Conservation (phyloP, 2,329 filamentous ascomycete genomes). For the Clarireedia hainanense region DNA sequence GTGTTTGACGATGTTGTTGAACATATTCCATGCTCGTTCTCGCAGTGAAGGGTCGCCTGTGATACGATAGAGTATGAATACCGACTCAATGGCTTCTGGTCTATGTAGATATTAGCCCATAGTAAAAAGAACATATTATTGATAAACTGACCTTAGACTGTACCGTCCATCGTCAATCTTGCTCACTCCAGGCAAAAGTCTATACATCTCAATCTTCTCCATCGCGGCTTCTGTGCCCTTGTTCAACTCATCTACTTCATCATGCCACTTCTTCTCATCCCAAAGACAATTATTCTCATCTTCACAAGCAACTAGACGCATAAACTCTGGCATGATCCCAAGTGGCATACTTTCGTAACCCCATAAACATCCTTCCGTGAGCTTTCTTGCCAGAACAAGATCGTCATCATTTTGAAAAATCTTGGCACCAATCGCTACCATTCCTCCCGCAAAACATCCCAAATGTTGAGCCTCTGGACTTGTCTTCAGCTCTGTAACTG, state of each 20-base stretch:
- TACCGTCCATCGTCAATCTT: constrained; percentile 11
- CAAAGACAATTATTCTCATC: constrained; percentile 15
- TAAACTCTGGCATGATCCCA: constrained; percentile 54
- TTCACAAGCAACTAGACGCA: constrained; percentile 32
- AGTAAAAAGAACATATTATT: not conserved
- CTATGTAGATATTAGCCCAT: constrained; percentile 18
- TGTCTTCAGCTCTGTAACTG: constrained; percentile 18
- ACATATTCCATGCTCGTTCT: constrained; percentile 41
- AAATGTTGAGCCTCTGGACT: constrained; percentile 49
- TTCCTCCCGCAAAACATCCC: constrained; percentile 63
- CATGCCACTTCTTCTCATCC: constrained; percentile 13
- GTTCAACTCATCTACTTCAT: constrained; percentile 2
- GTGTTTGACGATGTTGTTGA: constrained; percentile 35
- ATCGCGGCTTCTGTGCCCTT: constrained; percentile 1
- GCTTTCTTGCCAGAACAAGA: constrained; percentile 44
- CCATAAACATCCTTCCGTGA: constrained; percentile 57
- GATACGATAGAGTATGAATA: constrained; percentile 48
- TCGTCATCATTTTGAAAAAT: constrained; percentile 48
- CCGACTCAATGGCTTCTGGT: constrained; percentile 59
- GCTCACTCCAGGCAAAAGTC: constrained; percentile 11
- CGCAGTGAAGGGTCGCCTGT: constrained; percentile 27
- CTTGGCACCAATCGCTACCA: constrained; percentile 59
- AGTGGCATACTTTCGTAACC: constrained; percentile 48
- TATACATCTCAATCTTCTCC: constrained; percentile 8
- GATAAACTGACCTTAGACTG: constrained; percentile 8